These are phyloP conservation scores for Aethionema arabicum DNA, from an alignment of 345 rosid species.

Conservation along the genomic window DNA sequence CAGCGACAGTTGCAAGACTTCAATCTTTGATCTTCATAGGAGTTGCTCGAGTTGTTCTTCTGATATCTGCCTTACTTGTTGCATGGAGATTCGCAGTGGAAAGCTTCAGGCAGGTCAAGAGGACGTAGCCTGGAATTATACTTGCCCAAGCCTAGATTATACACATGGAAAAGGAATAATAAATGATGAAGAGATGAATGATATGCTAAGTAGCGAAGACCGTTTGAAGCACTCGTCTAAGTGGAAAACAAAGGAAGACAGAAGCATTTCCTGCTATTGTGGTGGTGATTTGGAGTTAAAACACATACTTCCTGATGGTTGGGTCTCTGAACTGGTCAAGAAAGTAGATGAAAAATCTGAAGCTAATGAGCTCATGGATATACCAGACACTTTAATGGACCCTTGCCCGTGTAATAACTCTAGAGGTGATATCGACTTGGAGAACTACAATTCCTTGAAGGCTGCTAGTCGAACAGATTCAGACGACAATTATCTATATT, in stretches of 20 bases:
- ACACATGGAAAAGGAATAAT: slow-evolving; percentile 45
- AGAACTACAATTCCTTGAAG: slow-evolving; percentile 38
- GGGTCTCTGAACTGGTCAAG: slow-evolving; percentile 42
- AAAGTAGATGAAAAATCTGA: slow-evolving; percentile 40
- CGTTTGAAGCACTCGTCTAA: slow-evolving; percentile 15
- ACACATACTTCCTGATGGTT: slow-evolving; percentile 40
- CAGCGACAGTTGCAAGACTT: slow-evolving; percentile 63
- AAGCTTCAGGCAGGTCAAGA: slow-evolving; percentile 38
- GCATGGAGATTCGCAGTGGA: slow-evolving; percentile 56
- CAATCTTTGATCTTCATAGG: slow-evolving; percentile 56
- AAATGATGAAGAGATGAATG: neutral
- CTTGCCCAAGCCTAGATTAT: slow-evolving; percentile 33
- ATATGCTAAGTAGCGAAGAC: slow-evolving; percentile 17
- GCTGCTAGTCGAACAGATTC: slow-evolving; percentile 58
- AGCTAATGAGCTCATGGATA: slow-evolving; percentile 9
- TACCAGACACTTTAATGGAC: slow-evolving; percentile 15
- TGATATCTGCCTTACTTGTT: slow-evolving; percentile 63
- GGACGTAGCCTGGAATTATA: slow-evolving; percentile 34
- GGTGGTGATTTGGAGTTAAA: slow-evolving; percentile 47
- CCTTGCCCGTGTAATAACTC: slow-evolving; percentile 51
- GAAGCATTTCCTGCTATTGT: slow-evolving; percentile 58
- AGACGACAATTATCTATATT: slow-evolving; percentile 60
- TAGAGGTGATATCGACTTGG: slow-evolving; percentile 34
- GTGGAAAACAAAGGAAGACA: slow-evolving; percentile 59
- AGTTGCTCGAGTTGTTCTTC: slow-evolving; percentile 49